Evolutionary conservation across 805 yeast species (phyloP).

Genomic region (Debaryomyces hansenii): DNA sequence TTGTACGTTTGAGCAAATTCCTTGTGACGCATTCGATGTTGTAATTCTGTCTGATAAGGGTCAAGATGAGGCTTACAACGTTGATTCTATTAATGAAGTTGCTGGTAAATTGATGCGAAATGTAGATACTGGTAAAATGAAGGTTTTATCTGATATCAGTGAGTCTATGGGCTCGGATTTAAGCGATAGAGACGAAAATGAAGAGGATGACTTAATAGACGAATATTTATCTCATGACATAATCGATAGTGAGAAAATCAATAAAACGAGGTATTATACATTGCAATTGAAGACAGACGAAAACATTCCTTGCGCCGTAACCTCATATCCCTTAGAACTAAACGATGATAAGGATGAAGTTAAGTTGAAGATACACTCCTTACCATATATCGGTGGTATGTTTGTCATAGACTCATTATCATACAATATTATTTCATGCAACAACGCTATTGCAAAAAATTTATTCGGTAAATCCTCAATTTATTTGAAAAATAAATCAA

Average conservation of each 20-base stretch:
- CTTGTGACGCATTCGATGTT: slow-evolving; percentile 58
- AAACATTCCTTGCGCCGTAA: slow-evolving; percentile 71
- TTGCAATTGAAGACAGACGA: slow-evolving; percentile 42
- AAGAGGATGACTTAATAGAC: slow-evolving; percentile 10
- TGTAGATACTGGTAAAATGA: slow-evolving; percentile 13
- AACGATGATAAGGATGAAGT: slow-evolving; percentile 42
- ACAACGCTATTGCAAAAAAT: slow-evolving; percentile 74
- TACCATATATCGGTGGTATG: slow-evolving; percentile 87
- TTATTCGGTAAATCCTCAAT: slow-evolving; percentile 69
- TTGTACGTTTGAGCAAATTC: slow-evolving; percentile 86
- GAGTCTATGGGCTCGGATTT: slow-evolving; percentile 26
- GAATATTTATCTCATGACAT: slow-evolving; percentile 20
- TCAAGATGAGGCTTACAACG: slow-evolving; percentile 11
- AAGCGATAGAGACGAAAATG: slow-evolving; percentile 8
- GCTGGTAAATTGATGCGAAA: slow-evolving; percentile 34
- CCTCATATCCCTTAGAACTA: slow-evolving; percentile 57
- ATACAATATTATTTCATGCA: slow-evolving; percentile 64
- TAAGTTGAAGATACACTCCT: slow-evolving; percentile 66
- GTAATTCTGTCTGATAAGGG: slow-evolving; percentile 30
- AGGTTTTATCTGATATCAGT: slow-evolving; percentile 22
- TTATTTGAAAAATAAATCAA: slow-evolving; percentile 36
- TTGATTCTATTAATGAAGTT: slow-evolving; percentile 28
- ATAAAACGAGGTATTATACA: slow-evolving; percentile 64
- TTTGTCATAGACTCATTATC: slow-evolving; percentile 60
- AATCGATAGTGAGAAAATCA: slow-evolving; percentile 37